Evolutionary conservation across 495 filamentous ascomycete species (phyloP), one percentile per base, ranked within the genome.

Genomic region (Penicillium cosmopolitanum): DNA sequence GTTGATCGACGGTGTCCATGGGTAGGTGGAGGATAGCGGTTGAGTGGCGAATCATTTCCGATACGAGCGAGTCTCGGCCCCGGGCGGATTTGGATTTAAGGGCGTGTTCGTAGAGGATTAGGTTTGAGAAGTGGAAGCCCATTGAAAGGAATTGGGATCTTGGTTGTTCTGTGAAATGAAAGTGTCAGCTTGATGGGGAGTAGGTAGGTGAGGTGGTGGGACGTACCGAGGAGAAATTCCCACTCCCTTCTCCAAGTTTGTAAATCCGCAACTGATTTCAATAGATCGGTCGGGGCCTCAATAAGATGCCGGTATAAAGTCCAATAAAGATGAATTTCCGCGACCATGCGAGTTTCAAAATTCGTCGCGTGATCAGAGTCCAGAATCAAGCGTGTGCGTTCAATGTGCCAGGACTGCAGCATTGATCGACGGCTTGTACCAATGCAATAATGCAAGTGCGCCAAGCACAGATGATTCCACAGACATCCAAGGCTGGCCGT

Each of bases 381-480:
- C 12, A 78, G 56, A 6, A 81, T 67, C 4, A 61, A 54, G 1
- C 68, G 62, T 31, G 74, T 79, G 19, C 69, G 56, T 28, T 76
- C 66, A 25, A 81, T 74, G 38, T 81, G 76, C 61, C 67, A 65
- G 4, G 62, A 65, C 23, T 71, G 66, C 13, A 80, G 57, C 51
- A 77, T 67, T 6, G 78, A 68, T 56, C 66, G 66, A 23, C 76
- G 69, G 25, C 74, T 73, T 1, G 78, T 80, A 0, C 78, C 77
- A 16, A 81, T 74, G 51, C 75, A 81, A 48, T 81, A 80, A 51
- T 80, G 77, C 31, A 80, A 67, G 62, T 81, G 76, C 33, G 70
- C 73, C 11, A 81, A 65, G 55, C 76, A 79, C 4, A 81, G 62
- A 58, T 81, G 78, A 58, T 81, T 81, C 77, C 78, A 81, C 6